phyloP scores from a whole-genome alignment of 345 rosid species.

The Iberis pinnata region DNA sequence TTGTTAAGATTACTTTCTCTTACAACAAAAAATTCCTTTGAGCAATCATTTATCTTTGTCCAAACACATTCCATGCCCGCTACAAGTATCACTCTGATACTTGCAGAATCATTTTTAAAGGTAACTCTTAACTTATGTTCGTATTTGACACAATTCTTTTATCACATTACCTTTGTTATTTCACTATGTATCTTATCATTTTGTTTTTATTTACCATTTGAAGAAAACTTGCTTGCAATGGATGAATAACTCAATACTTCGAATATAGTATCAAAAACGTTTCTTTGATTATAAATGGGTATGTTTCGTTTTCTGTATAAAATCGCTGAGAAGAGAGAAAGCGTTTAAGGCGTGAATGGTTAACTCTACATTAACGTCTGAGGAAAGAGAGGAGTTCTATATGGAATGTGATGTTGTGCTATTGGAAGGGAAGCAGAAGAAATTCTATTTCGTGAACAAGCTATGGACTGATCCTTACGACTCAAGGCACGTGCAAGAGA shows the following conservation, averaged over 20 bases:
- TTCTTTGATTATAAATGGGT: too few relatives aligned
- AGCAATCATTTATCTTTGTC: slow-evolving; percentile 76
- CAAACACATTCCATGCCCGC: slow-evolving; percentile 83
- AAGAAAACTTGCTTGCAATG: too few relatives aligned
- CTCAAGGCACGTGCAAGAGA: slow-evolving; percentile 73
- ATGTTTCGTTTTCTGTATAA: too few relatives aligned
- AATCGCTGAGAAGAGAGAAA: slow-evolving; percentile 82
- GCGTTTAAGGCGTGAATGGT: slow-evolving; percentile 89
- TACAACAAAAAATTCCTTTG: slow-evolving; percentile 94
- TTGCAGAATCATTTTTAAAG: slow-evolving; percentile 93
- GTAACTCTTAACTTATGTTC: slow-evolving; percentile 32
- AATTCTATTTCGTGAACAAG: slow-evolving; percentile 78
- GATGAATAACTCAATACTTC: too few relatives aligned
- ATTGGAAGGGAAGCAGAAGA: slow-evolving; percentile 94
- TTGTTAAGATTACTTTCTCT: slow-evolving; percentile 88
- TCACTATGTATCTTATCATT: too few relatives aligned
- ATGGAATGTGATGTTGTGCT: slow-evolving; percentile 91
- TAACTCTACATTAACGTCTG: slow-evolving; percentile 53
- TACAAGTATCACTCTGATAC: slow-evolving; percentile 83
- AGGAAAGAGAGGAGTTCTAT: slow-evolving; percentile 79
- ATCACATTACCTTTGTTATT: too few relatives aligned
- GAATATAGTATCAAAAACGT: too few relatives aligned
- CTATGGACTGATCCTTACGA: slow-evolving; percentile 95
- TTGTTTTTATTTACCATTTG: too few relatives aligned
- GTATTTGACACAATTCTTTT: too few relatives aligned